Evolutionary conservation across 768 basidiomycete genomes (phyloP).

Genomic region (Boletus vinaceobasis): DNA sequence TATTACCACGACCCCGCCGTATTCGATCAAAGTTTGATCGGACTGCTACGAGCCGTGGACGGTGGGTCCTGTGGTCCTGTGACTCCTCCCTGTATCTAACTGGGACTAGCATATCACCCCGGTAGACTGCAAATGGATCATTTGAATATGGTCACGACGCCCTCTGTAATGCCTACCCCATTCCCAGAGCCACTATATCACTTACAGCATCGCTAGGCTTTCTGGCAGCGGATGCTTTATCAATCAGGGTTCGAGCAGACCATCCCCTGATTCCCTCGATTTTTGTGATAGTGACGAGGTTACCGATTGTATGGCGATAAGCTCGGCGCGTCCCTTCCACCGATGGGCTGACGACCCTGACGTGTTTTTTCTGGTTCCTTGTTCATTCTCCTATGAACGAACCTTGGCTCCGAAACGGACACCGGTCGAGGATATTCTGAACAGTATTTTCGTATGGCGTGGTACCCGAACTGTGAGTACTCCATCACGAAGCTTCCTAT

Average conservation of each 20-base stretch:
- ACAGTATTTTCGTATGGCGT: no score
- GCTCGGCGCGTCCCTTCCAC: no score
- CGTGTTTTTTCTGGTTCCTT: no score
- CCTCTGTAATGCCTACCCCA: background rate
- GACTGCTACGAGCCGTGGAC: background rate
- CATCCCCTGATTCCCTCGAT: no score
- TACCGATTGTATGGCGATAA: background rate
- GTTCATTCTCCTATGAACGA: no score
- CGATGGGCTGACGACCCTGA: no score
- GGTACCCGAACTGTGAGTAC: no score
- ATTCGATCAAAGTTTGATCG: background rate
- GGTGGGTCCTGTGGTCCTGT: background rate
- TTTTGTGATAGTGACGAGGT: no score
- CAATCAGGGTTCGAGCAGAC: background rate
- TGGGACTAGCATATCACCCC: background rate
- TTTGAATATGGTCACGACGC: background rate
- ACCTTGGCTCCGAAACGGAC: no score
- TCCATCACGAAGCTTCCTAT: no score
- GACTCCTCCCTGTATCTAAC: background rate
- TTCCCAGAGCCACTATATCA: background rate
- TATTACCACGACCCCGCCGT: background rate
- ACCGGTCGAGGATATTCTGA: no score
- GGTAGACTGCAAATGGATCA: background rate
- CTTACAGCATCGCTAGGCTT: background rate
- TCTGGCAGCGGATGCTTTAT: no score